Conservation (phyloP, 148 eudicot genomes). For the Vaccinium myrtillus region DNA sequence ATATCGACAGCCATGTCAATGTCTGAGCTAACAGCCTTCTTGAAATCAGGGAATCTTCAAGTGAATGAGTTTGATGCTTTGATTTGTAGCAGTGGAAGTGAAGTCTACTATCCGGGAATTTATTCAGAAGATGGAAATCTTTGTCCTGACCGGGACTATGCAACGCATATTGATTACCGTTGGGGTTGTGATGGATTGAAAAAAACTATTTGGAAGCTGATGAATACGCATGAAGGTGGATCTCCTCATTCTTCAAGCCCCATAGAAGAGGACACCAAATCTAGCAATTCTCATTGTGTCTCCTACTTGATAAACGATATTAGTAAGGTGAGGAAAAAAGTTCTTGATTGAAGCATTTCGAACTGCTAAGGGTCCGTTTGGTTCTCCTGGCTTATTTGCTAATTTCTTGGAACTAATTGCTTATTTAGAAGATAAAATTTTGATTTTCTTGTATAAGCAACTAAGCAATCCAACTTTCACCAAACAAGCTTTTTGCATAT, state of each 20-base stretch:
- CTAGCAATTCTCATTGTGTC: slow-evolving; percentile 61
- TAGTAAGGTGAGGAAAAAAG: slow-evolving; percentile 40
- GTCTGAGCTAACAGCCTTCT: slow-evolving; percentile 41
- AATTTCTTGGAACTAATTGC: neutral
- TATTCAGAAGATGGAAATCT: slow-evolving; percentile 44
- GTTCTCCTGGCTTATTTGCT: neutral
- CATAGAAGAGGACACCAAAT: slow-evolving; percentile 47
- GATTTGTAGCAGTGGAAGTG: slow-evolving; percentile 72
- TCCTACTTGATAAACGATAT: slow-evolving; percentile 60
- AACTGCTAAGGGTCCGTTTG: neutral
- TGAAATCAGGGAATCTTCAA: slow-evolving; percentile 50
- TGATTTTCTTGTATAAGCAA: neutral
- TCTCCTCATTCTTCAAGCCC: slow-evolving; percentile 23
- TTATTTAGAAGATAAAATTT: neutral
- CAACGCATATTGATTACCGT: slow-evolving; percentile 63
- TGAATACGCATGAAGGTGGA: slow-evolving; percentile 41
- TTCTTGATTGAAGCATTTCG: neutral
- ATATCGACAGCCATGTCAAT: slow-evolving; percentile 70
- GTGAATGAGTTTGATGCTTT: slow-evolving; percentile 70
- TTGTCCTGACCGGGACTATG: slow-evolving; percentile 55
- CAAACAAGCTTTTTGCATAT: neutral
- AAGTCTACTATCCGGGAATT: slow-evolving; percentile 67
- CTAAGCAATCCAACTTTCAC: neutral
- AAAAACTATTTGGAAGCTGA: slow-evolving; percentile 55
- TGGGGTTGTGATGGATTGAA: slow-evolving; percentile 73